phyloP scores from a whole-genome alignment of 768 basidiomycete genomes.

The Boletellus ananas region DNA sequence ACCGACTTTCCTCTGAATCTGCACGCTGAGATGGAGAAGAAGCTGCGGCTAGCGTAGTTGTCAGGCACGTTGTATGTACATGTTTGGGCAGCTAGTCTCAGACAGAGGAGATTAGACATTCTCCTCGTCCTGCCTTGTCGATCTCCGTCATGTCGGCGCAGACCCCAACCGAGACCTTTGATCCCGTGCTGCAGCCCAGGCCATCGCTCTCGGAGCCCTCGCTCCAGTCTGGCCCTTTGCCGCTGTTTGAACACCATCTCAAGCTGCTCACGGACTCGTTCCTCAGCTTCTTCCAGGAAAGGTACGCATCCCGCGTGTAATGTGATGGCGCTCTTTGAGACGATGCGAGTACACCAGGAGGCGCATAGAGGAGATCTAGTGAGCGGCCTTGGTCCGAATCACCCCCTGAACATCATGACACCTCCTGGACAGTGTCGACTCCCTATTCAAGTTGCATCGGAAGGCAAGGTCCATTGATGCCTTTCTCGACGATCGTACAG shows the following conservation, averaged over 20 bases:
- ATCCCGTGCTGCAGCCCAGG: conserved; percentile 16
- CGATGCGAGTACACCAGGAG: conserved; percentile 44
- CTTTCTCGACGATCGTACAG: conserved; percentile 67
- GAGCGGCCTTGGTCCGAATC: conserved; percentile 22
- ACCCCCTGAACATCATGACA: conserved; percentile 1
- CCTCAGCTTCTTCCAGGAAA: conserved; percentile 80
- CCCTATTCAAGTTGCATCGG: conserved; percentile 67
- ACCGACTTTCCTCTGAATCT: conserved; percentile 53
- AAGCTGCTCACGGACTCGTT: conserved; percentile 67
- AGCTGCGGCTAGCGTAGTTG: conserved; percentile 37
- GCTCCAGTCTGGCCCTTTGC: conserved; percentile 49
- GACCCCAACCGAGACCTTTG: conserved; percentile 22
- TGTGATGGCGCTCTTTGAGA: conserved; percentile 14
- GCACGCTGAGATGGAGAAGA: conserved; percentile 68
- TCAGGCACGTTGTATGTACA: conserved; percentile 15
- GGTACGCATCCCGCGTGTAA: conserved; percentile 43
- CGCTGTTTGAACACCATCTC: conserved; percentile 71
- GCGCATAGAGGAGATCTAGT: conserved; percentile 86
- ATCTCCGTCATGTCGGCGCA: conserved; percentile 18
- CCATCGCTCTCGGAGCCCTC: conserved; percentile 28
- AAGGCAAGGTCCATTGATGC: conserved; percentile 68
- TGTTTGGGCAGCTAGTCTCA: conserved; percentile 20
- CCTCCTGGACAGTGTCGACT: conserved; percentile 55
- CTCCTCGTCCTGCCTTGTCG: background rate
- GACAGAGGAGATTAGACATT: background rate